Conservation (phyloP, 768 basidiomycete species). For the Nevesoporus exiguus region DNA sequence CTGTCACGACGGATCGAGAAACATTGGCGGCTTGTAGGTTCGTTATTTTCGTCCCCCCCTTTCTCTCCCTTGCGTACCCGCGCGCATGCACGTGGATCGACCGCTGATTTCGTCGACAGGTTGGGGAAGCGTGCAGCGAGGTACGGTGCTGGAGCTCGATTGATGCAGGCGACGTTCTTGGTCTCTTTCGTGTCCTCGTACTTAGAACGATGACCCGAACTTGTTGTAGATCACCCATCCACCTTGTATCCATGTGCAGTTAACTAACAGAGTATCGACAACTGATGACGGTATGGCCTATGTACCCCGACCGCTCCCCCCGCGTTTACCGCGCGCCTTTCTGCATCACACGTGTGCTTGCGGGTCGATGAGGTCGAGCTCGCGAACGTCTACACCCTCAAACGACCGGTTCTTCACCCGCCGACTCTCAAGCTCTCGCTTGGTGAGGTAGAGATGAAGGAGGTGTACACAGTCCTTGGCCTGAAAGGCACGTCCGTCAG, state of each 20-base stretch:
- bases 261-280: too few species aligned
- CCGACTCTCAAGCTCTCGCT: constrained; percentile 68
- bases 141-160: constrained; percentile 79
- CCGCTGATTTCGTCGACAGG: constrained; percentile 32
- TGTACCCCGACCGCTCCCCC: not conserved
- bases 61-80: not conserved
- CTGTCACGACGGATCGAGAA: constrained; percentile 93
- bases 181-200: not conserved
- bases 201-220: too few species aligned
- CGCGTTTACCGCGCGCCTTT: not conserved
- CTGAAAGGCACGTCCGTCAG: constrained; percentile 29
- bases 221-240: not conserved
- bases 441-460: constrained; percentile 64
- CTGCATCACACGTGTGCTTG: constrained; percentile 10
- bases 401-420: constrained; percentile 69
- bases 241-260: not conserved
- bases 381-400: constrained; percentile 62
- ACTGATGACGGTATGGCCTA: not conserved
- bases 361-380: constrained; percentile 60
- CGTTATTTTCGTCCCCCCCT: constrained; percentile 31
- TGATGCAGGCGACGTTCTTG: constrained; percentile 24
- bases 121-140: constrained; percentile 81
- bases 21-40: constrained; percentile 95
- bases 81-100: not conserved
- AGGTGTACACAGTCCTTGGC: constrained; percentile 67